Conservation (phyloP, 176 grass and related monocot species). For the Aegilops tauschii region DNA sequence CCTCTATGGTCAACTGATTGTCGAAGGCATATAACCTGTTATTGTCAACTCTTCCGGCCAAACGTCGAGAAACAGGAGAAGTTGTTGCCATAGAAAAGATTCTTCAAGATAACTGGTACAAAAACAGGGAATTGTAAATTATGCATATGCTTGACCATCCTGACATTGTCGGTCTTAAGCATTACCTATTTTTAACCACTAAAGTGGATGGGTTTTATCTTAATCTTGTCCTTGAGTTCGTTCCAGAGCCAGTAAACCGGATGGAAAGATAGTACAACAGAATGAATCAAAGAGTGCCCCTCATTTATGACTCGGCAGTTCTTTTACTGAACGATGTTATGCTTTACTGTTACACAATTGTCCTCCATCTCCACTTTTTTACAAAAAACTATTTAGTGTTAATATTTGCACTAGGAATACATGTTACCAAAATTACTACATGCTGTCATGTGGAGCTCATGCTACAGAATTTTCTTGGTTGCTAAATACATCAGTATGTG, state of each 20-base stretch:
- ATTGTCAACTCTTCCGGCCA: slow-evolving; percentile 55
- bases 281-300: slow-evolving; percentile 84
- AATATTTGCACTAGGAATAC: neutral
- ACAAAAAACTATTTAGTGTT: neutral
- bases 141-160: slow-evolving; percentile 98
- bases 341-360: neutral
- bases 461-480: neutral
- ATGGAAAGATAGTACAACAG: slow-evolving; percentile 71
- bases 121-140: slow-evolving; percentile 85
- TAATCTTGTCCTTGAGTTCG: slow-evolving; percentile 87
- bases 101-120: slow-evolving; percentile 95
- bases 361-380: neutral
- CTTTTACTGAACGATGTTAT: neutral
- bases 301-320: slow-evolving; percentile 44
- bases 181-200: slow-evolving; percentile 87
- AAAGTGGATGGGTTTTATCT: slow-evolving; percentile 85
- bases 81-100: slow-evolving; percentile 83
- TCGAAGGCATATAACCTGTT: slow-evolving; percentile 21
- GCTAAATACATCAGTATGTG: neutral
- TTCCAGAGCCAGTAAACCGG: slow-evolving; percentile 84
- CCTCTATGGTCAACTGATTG: neutral
- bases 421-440: slow-evolving; percentile 8
- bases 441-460: slow-evolving; percentile 6
- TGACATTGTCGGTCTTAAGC: slow-evolving; percentile 80
- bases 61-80: slow-evolving; percentile 70